Conservation (phyloP, 805 yeast species). For the Clavispora santaluciae region DNA sequence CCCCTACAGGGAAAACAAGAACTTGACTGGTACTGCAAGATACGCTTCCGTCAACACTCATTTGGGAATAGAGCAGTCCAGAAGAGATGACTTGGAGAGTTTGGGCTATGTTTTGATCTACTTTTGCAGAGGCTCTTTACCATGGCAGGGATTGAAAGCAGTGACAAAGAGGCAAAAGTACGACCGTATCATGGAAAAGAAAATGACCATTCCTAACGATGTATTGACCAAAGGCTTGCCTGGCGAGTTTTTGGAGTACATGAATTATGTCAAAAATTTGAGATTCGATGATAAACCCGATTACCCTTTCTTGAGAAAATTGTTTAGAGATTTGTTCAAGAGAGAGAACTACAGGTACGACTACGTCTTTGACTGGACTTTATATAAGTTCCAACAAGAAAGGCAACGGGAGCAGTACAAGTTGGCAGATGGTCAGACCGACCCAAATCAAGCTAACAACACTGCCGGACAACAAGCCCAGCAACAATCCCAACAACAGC, state of each 20-base stretch:
- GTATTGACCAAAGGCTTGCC: constrained; percentile 63
- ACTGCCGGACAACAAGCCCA: neutral
- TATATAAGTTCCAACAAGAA: constrained; percentile 66
- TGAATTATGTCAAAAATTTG: constrained; percentile 83
- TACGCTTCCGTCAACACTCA: constrained; percentile 21
- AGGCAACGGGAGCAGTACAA: constrained; percentile 45
- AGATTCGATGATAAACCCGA: constrained; percentile 97
- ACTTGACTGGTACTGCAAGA: constrained; percentile 20
- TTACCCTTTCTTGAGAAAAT: constrained; percentile 79
- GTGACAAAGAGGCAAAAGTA: constrained; percentile 20
- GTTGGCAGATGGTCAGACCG: constrained; percentile 21
- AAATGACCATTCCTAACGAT: constrained; percentile 19
- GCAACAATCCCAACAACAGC: constrained; percentile 6
- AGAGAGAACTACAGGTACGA: constrained; percentile 89
- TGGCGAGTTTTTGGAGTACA: constrained; percentile 78
- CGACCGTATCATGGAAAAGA: constrained; percentile 21
- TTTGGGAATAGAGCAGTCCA: constrained; percentile 18
- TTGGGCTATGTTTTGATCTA: constrained; percentile 19
- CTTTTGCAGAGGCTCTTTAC: constrained; percentile 19
- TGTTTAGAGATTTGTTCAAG: constrained; percentile 83
- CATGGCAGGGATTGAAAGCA: constrained; percentile 21
- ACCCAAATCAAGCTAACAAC: constrained; percentile 1
- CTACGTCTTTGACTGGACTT: constrained; percentile 95
- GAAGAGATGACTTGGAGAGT: constrained; percentile 19
- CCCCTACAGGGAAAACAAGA: constrained; percentile 41